Evolutionary conservation across 2,329 filamentous ascomycete species (phyloP).

Genomic region (Lachnellula hyalina): DNA sequence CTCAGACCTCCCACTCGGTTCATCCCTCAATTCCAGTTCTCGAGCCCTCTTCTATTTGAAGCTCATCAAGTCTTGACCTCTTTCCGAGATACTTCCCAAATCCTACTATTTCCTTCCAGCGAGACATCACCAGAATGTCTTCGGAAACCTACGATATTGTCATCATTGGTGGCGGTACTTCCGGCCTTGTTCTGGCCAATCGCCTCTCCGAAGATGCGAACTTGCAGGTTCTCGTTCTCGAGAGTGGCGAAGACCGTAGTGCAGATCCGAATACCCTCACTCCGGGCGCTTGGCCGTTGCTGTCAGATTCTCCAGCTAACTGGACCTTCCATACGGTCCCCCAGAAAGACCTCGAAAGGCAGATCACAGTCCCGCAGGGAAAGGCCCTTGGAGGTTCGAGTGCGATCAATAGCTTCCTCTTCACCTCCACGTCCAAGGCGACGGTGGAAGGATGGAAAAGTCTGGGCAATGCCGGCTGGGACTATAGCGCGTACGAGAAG

Average conservation of each 20-base stretch:
- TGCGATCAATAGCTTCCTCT: conserved; percentile 34
- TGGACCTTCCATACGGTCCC: neutral
- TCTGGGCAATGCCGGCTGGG: conserved; percentile 39
- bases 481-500: conserved; percentile 27
- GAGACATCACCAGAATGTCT: neutral
- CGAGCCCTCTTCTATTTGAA: no score
- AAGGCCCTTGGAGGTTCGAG: conserved; percentile 30
- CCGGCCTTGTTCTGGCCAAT: conserved; percentile 39
- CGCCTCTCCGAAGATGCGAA: conserved; percentile 35
- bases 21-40: no score
- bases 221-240: neutral
- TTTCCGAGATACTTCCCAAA: neutral
- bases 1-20: no score
- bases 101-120: neutral
- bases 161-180: conserved; percentile 41
- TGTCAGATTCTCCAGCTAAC: neutral
- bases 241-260: neutral
- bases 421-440: conserved; percentile 11
- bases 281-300: neutral
- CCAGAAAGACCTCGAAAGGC: neutral
- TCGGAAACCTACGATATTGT: conserved; percentile 31
- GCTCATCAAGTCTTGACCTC: neutral
- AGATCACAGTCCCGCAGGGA: conserved; percentile 24
- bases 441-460: conserved; percentile 36
- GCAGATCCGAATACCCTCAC: neutral